Evolutionary conservation across 2,329 filamentous ascomycete genomes (phyloP).

Genomic region (Apiospora aurea): DNA sequence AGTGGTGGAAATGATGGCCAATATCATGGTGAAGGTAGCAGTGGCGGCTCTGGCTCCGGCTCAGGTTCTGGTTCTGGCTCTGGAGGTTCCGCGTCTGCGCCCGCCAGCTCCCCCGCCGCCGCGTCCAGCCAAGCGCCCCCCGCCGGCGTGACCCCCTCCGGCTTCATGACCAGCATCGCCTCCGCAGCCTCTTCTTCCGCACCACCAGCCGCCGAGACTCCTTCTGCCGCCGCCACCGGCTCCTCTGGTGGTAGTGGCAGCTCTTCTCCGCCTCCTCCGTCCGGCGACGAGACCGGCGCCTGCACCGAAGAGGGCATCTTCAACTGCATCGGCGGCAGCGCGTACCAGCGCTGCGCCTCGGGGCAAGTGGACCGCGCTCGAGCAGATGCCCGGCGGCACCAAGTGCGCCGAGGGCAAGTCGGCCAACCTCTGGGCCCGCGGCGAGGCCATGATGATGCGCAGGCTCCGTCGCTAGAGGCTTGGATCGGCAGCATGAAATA

Average conservation of each 20-base stretch:
- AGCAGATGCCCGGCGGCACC: slow-evolving; percentile 54
- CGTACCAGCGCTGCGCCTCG: slow-evolving; percentile 63
- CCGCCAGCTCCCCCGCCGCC: slow-evolving; percentile 11
- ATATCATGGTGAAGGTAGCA: slow-evolving; percentile 6
- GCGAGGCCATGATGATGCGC: background rate
- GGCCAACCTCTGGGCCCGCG: slow-evolving; percentile 38
- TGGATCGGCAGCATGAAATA: background rate
- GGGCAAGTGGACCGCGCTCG: slow-evolving; percentile 55
- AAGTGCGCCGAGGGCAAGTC: slow-evolving; percentile 52
- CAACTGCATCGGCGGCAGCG: slow-evolving; percentile 59
- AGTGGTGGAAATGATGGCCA: slow-evolving; percentile 27
- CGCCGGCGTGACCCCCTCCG: slow-evolving; percentile 24
- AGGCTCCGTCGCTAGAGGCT: background rate
- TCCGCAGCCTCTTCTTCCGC: background rate
- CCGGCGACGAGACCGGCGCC: slow-evolving; percentile 35
- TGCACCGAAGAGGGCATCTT: slow-evolving; percentile 58
- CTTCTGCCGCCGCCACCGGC: background rate
- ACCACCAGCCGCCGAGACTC: slow-evolving; percentile 23
- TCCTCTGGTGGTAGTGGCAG: background rate
- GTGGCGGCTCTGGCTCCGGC: slow-evolving; percentile 13
- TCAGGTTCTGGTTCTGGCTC: slow-evolving; percentile 23
- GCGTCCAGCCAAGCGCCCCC: slow-evolving; percentile 26
- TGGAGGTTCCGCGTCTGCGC: slow-evolving; percentile 5
- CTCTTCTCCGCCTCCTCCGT: background rate
- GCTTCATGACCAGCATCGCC: slow-evolving; percentile 9